Evolutionary conservation across 352 stramenopile genomes (phyloP).

Genomic region (Phytophthora cactorum): DNA sequence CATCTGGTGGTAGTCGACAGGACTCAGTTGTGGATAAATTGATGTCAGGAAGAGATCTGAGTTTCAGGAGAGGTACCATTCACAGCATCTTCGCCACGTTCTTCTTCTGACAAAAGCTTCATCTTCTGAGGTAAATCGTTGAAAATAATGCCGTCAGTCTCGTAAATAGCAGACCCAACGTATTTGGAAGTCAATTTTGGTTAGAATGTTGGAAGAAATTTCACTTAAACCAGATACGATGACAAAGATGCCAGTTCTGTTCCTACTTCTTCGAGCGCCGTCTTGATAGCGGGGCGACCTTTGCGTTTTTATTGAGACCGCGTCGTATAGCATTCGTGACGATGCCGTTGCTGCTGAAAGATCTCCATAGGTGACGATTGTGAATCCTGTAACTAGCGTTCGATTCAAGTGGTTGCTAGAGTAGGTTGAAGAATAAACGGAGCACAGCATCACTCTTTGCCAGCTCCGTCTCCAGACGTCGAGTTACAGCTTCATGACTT

Average conservation of each 20-base stretch:
- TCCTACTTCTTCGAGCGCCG: constrained; percentile 1
- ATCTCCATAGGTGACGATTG: neutral
- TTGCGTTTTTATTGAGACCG: constrained; percentile 52
- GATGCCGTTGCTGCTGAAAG: constrained; percentile 53
- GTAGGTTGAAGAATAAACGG: constrained; percentile 44
- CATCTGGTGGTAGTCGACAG: too few species aligned
- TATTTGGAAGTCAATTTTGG: too few species aligned
- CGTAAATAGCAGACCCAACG: too few species aligned
- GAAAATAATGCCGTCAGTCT: too few species aligned
- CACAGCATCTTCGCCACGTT: constrained; percentile 14
- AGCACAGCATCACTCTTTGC: constrained; percentile 59
- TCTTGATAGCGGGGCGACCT: constrained; percentile 5
- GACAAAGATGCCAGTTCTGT: constrained; percentile 13
- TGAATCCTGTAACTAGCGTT: too few species aligned
- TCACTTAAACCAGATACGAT: too few species aligned
- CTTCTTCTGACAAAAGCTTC: constrained; percentile 8
- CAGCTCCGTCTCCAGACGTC: constrained; percentile 48
- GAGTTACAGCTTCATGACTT: constrained; percentile 20
- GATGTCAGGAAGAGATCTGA: neutral
- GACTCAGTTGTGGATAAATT: neutral
- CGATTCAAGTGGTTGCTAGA: constrained; percentile 1
- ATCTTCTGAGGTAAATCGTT: too few species aligned
- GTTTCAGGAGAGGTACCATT: constrained; percentile 1
- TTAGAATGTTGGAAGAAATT: too few species aligned
- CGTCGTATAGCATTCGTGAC: constrained; percentile 61